Conservation (phyloP, 2,329 filamentous ascomycete species). For the Allantophomopsis cytisporea region DNA sequence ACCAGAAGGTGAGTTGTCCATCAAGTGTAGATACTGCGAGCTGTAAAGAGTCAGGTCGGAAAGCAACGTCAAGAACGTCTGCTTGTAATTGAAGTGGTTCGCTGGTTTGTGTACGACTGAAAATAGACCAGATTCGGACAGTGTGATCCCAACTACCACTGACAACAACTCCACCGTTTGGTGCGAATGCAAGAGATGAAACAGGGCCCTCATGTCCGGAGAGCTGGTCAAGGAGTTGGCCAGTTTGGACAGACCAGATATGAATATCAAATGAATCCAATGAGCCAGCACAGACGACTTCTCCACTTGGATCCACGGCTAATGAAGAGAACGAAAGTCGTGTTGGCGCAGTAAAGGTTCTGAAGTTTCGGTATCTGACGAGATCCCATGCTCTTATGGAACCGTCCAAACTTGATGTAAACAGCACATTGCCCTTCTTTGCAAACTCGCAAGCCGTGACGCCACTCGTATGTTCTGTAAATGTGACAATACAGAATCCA, state of each 20-base stretch:
- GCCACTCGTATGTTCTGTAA: slow-evolving; percentile 90
- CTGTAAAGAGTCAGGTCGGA: slow-evolving; percentile 83
- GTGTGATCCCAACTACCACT: slow-evolving; percentile 97
- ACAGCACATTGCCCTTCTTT: slow-evolving; percentile 88
- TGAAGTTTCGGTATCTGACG: slow-evolving; percentile 90
- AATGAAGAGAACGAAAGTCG: slow-evolving; percentile 85
- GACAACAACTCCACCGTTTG: slow-evolving; percentile 70
- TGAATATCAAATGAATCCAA: slow-evolving; percentile 95
- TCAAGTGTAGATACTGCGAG: slow-evolving; percentile 87
- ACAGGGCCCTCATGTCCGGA: slow-evolving; percentile 91
- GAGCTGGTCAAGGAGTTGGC: slow-evolving; percentile 81
- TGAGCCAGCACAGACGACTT: slow-evolving; percentile 90
- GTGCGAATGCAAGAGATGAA: slow-evolving; percentile 75
- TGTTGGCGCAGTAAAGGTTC: slow-evolving; percentile 90
- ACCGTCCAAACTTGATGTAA: slow-evolving; percentile 88
- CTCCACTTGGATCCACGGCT: slow-evolving; percentile 92
- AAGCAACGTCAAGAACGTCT: slow-evolving; percentile 75
- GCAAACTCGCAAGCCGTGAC: slow-evolving; percentile 93
- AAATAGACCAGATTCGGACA: slow-evolving; percentile 92
- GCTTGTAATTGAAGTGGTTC: slow-evolving; percentile 87
- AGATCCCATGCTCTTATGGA: slow-evolving; percentile 94
- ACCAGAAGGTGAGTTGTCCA: slow-evolving; percentile 92
- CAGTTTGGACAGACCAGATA: slow-evolving; percentile 97
- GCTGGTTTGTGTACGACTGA: slow-evolving; percentile 84
- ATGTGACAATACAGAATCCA: slow-evolving; percentile 95